These are phyloP conservation scores for Rhizopogon vulgaris DNA, from an alignment of 768 basidiomycete species.

Conservation along the genomic window DNA sequence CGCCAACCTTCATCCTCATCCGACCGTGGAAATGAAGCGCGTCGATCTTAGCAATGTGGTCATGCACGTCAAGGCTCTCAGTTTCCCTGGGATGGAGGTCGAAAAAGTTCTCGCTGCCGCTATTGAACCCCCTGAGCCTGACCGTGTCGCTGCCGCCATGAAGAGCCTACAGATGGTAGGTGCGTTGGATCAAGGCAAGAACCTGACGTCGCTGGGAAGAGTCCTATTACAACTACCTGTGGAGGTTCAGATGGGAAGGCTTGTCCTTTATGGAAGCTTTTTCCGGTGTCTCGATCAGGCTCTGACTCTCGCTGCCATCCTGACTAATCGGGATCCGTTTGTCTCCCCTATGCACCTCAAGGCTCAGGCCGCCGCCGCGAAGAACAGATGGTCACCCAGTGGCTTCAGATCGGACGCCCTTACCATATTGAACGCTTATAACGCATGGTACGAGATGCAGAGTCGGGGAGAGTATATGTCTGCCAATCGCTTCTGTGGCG, in stretches of 20 bases:
- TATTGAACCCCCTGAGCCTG: conserved; percentile 83
- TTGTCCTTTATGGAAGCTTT: conserved; percentile 86
- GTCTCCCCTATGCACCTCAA: conserved; percentile 75
- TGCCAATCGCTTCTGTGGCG: conserved; percentile 71
- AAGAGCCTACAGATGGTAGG: conserved; percentile 78
- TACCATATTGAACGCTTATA: conserved; percentile 74
- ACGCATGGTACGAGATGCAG: conserved; percentile 74
- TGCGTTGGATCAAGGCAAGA: conserved; percentile 69
- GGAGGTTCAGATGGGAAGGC: conserved; percentile 83
- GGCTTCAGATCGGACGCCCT: conserved; percentile 84
- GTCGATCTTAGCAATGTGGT: conserved; percentile 86
- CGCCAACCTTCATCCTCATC: conserved; percentile 62
- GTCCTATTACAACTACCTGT: conserved; percentile 87
- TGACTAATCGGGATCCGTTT: conserved; percentile 90
- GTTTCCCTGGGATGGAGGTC: conserved; percentile 79
- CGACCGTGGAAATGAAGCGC: conserved; percentile 93
- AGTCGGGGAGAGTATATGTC: conserved; percentile 52
- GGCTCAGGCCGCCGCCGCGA: conserved; percentile 60
- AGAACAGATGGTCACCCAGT: conserved; percentile 70
- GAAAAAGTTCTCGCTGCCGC: conserved; percentile 80
- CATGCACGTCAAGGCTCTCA: conserved; percentile 93
- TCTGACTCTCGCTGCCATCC: conserved; percentile 84
- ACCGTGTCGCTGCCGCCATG: conserved; percentile 76
- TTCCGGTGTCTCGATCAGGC: conserved; percentile 89
- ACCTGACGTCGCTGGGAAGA: conserved; percentile 80